These are phyloP conservation scores for Fusarium floridanum DNA, from an alignment of 2,329 filamentous ascomycete species.

Conservation along the genomic window DNA sequence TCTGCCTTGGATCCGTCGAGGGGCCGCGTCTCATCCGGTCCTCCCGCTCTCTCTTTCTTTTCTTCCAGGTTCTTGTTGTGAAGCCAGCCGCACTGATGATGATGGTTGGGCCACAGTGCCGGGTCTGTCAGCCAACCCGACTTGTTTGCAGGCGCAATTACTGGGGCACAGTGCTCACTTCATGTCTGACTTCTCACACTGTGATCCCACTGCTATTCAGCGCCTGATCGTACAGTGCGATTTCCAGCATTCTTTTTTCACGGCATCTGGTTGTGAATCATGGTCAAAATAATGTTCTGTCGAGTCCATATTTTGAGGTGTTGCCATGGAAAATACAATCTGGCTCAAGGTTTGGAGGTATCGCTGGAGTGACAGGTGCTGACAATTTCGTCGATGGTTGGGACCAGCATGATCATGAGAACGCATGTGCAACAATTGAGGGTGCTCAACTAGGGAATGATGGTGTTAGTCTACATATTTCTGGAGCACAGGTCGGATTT, in stretches of 20 bases:
- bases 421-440: background rate
- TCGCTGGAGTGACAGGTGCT: background rate
- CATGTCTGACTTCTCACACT: background rate
- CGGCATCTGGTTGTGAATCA: background rate
- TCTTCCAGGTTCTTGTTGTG: background rate
- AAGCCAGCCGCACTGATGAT: constrained; percentile 26
- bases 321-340: background rate
- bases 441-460: background rate
- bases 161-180: constrained; percentile 32
- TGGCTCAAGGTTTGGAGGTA: background rate
- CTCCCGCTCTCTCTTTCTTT: constrained; percentile 12
- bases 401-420: background rate
- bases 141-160: constrained; percentile 23
- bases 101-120: constrained; percentile 25
- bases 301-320: background rate
- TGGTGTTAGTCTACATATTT: background rate
- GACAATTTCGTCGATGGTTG: background rate
- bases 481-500: background rate
- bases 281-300: background rate
- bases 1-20: constrained; percentile 1
- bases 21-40: constrained; percentile 14
- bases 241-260: background rate
- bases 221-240: constrained; percentile 12
- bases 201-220: fast-evolving
- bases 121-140: constrained; percentile 28